Conservation (phyloP, 495 filamentous ascomycete genomes). For the Alectoria sarmentosa region DNA sequence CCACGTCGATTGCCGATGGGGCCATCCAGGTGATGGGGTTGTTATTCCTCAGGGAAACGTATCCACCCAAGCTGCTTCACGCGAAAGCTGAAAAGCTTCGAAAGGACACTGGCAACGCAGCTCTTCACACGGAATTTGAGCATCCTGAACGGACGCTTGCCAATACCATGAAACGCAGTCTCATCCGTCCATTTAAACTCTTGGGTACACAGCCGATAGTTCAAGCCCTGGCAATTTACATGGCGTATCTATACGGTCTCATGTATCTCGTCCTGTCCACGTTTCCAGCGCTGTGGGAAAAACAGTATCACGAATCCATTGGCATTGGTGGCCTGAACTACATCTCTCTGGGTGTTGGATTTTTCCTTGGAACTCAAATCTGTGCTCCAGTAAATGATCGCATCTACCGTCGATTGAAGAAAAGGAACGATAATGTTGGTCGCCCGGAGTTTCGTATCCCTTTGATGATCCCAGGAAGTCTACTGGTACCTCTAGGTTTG, state of each 20-base stretch:
- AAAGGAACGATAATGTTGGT: constrained; percentile 48
- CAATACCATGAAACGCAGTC: constrained; percentile 36
- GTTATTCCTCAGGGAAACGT: constrained; percentile 65
- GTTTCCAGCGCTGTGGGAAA: constrained; percentile 57
- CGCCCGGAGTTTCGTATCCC: constrained; percentile 64
- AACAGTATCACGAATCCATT: constrained; percentile 51
- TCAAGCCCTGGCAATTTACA: constrained; percentile 52
- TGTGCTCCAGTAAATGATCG: constrained; percentile 56
- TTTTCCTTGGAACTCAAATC: constrained; percentile 57
- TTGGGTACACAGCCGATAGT: constrained; percentile 54
- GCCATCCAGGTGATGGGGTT: constrained; percentile 56
- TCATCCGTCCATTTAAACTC: constrained; percentile 52
- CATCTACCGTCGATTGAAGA: constrained; percentile 57
- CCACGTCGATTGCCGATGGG: constrained; percentile 54
- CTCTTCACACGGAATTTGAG: constrained; percentile 59
- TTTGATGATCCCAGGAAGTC: constrained; percentile 49
- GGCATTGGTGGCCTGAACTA: constrained; percentile 63
- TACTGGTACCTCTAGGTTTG: constrained; percentile 56
- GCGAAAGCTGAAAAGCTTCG: constrained; percentile 50
- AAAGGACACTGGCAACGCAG: constrained; percentile 55
- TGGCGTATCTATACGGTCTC: constrained; percentile 64
- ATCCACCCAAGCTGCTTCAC: constrained; percentile 54
- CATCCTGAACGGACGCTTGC: constrained; percentile 38
- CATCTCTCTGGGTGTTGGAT: constrained; percentile 63
- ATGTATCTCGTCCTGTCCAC: constrained; percentile 67